Percentiles rank a stretch among this genome's conserved stretches.
Conservation (phyloP, 495 filamentous ascomycete species). For the Astrothelium subdiscretum region DNA sequence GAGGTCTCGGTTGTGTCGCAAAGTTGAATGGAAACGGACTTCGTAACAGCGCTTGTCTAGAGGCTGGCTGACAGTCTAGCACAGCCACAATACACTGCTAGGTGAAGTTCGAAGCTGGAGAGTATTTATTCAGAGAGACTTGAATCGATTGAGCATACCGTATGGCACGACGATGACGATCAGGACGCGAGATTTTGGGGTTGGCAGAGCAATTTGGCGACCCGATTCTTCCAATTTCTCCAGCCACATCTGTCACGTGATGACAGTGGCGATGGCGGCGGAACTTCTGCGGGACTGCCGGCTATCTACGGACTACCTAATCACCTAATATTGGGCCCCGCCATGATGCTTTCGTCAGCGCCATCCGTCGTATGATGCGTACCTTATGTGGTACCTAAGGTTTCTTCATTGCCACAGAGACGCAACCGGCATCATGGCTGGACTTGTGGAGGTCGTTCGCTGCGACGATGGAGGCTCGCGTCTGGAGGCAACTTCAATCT, state of each 20-base stretch:
- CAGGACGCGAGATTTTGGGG: background rate
- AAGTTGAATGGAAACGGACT: slow-evolving; percentile 1
- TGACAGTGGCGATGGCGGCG: background rate
- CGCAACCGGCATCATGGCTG: no score
- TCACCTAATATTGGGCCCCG: background rate
- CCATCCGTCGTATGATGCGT: no score
- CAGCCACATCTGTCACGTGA: background rate
- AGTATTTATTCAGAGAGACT: no score
- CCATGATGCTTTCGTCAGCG: background rate
- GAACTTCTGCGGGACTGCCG: background rate
- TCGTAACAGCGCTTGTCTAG: background rate
- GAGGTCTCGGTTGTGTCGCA: slow-evolving; percentile 3
- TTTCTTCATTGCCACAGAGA: no score
- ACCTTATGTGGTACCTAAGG: no score
- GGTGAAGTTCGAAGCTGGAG: background rate
- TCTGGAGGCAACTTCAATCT: no score
- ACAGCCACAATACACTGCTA: background rate
- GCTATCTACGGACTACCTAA: no score
- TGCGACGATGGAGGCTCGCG: no score
- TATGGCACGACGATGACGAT: no score
- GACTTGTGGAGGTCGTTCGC: no score
- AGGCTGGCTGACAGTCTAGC: background rate
- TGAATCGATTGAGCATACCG: no score
- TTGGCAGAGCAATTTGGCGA: background rate
- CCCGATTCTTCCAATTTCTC: background rate